Evolutionary conservation across 495 filamentous ascomycete species (phyloP).

Genomic region (Penicillium soppii): DNA sequence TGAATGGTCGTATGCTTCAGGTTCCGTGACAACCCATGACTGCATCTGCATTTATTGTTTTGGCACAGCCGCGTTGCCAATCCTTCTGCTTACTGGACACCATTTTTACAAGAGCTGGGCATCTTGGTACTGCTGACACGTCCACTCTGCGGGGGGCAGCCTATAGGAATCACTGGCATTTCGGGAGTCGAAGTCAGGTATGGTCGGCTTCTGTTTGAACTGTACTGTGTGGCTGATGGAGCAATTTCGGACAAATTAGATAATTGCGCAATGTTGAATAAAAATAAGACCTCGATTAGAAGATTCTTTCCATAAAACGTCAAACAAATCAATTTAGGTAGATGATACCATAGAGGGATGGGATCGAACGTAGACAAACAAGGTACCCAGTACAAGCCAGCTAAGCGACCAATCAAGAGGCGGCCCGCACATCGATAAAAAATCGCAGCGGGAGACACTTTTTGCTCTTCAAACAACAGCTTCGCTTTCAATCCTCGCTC

Average conservation of each 20-base stretch:
- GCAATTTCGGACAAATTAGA: too few species aligned
- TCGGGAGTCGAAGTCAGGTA: neutral
- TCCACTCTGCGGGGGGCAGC: neutral
- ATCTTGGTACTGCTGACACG: slow-evolving; percentile 11
- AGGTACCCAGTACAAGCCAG: slow-evolving; percentile 1
- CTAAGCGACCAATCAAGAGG: slow-evolving; percentile 18
- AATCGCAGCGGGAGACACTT: slow-evolving; percentile 12
- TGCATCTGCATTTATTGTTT: slow-evolving; percentile 10
- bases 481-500: neutral
- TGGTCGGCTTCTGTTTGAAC: neutral
- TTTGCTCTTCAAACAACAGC: slow-evolving; percentile 1
- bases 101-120: slow-evolving; percentile 20
- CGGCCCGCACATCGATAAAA: slow-evolving; percentile 27
- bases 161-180: neutral
- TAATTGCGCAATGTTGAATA: too few species aligned
- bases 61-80: slow-evolving; percentile 15
- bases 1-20: neutral
- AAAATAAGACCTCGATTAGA: too few species aligned
- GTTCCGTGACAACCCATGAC: slow-evolving; percentile 15
- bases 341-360: neutral
- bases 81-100: slow-evolving; percentile 1
- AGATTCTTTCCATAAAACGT: too few species aligned
- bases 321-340: neutral
- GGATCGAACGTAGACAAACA: neutral
- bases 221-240: neutral